Evolutionary conservation across 805 yeast genomes (phyloP), one percentile per base, ranked within the genome.

Genomic region (Nakazawaea ishiwadae): DNA sequence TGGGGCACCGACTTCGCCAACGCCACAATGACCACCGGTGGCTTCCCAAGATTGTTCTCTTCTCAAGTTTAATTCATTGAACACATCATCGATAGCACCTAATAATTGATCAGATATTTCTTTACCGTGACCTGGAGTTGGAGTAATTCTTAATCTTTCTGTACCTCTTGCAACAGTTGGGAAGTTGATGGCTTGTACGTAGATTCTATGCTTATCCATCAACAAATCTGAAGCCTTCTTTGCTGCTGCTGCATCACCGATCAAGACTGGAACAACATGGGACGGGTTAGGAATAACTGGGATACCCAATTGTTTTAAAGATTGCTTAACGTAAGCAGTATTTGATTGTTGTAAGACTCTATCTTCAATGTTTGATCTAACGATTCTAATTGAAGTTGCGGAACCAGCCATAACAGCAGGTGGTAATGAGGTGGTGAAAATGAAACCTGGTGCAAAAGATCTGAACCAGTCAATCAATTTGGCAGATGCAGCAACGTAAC

Each of bases 361-460:
- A 64, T 84, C 88, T 47, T 71, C 71, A 51, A 87, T 71, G 51
- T 89, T 82, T 26, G 78, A 61, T 65, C 95, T 79, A 56, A 86
- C 96, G 61, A 81, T 79, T 56, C 93, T 75, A 53, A 93, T 84
- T 7, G 98, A 91, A 36, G 88, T 81, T 12, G 84, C 70, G 28
- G 96, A 85, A 48, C 97, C 98, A 11, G 96, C 93, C 98, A 93
- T 89, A 44, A 86, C 79, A 12, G 96, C 81, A n/a, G 99, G 99
- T 36, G 99, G 99, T 50, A 93, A 75, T 30, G 96, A 72, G 12
- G 99, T 93, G 46, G 99, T 93, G 67, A 93, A 93, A 54, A 93
- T 93, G 62, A 93, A 93, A 15, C 99, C 99, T 32, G 98, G 97
- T 26, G 98, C 93, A 56, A 78, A 87, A 2, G 96, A 88, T 66